Percentiles rank a stretch among this genome's conserved stretches.
These are phyloP conservation scores for Solioccasus polychromus DNA, from an alignment of 768 basidiomycete genomes.

Conservation along the genomic window DNA sequence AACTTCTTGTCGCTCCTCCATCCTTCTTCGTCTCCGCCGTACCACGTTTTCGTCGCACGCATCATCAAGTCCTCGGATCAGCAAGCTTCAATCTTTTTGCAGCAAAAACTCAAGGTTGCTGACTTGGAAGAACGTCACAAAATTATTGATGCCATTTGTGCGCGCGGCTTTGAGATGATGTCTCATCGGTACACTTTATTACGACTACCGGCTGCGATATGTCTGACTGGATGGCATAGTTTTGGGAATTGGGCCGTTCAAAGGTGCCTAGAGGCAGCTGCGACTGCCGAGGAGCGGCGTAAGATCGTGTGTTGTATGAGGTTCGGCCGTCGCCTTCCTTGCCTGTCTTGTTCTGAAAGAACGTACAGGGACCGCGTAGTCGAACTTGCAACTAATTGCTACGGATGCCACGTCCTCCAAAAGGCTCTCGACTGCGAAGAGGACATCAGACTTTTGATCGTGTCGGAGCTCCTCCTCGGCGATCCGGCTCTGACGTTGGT, in stretches of 20 bases:
- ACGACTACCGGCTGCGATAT: not conserved
- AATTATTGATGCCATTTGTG: slow-evolving; percentile 85
- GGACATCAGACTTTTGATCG: slow-evolving; percentile 77
- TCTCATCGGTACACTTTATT: slow-evolving; percentile 59
- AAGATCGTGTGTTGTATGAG: slow-evolving; percentile 88
- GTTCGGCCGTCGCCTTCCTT: slow-evolving; percentile 35
- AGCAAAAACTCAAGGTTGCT: slow-evolving; percentile 88
- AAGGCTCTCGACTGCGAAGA: slow-evolving; percentile 91
- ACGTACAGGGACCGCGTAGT: slow-evolving; percentile 69
- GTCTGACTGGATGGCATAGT: slow-evolving; percentile 35
- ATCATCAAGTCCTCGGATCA: slow-evolving; percentile 90
- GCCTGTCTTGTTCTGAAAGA: slow-evolving; percentile 8
- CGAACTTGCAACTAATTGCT: slow-evolving; percentile 85
- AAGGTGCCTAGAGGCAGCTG: slow-evolving; percentile 78
- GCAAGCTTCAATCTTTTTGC: slow-evolving; percentile 86
- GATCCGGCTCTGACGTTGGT: slow-evolving; percentile 85
- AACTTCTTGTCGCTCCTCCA: slow-evolving; percentile 85
- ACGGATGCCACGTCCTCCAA: slow-evolving; percentile 86
- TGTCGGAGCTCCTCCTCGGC: slow-evolving; percentile 78
- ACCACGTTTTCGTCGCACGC: slow-evolving; percentile 75
- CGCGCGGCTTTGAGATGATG: slow-evolving; percentile 90
- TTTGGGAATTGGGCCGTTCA: slow-evolving; percentile 94
- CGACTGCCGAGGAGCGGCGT: slow-evolving; percentile 67
- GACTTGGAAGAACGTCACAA: slow-evolving; percentile 73
- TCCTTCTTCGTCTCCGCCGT: slow-evolving; percentile 82